A percentile compares a stretch with the other conserved stretches of the same genome.
These are phyloP conservation scores for Fusarium neocosmosporiellum DNA, from an alignment of 2,329 filamentous ascomycete genomes.

Conservation along the genomic window DNA sequence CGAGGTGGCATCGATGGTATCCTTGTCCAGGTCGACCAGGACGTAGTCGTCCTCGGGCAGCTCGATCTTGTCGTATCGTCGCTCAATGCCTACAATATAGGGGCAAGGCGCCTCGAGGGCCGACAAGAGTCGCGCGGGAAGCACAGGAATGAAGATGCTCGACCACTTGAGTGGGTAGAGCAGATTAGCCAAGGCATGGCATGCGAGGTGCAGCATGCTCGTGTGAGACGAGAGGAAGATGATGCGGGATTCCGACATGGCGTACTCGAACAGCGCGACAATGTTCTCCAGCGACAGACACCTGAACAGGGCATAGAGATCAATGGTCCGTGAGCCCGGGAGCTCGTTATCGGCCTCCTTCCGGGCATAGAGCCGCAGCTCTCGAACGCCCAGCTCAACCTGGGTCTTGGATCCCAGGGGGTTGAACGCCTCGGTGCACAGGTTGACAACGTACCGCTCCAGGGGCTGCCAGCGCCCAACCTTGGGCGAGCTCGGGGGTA, in stretches of 20 bases:
- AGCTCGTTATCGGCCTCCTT: conserved; percentile 95
- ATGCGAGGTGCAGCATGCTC: conserved; percentile 94
- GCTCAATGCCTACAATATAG: conserved; percentile 96
- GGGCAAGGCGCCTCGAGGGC: conserved; percentile 95
- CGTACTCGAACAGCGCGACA: conserved; percentile 91
- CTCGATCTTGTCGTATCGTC: conserved; percentile 86
- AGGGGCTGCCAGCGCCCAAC: conserved; percentile 96
- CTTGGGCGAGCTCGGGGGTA: conserved; percentile 88
- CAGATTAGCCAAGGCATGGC: conserved; percentile 84
- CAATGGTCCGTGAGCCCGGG: conserved; percentile 88
- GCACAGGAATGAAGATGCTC: conserved; percentile 91
- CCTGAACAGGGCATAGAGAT: conserved; percentile 92
- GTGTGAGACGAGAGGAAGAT: conserved; percentile 96
- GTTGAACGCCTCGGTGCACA: conserved; percentile 94
- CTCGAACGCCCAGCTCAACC: conserved; percentile 89
- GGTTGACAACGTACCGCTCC: conserved; percentile 95
- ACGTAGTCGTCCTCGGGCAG: conserved; percentile 97
- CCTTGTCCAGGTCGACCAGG: conserved; percentile 90
- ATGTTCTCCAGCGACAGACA: conserved; percentile 92
- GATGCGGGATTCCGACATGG: conserved; percentile 91
- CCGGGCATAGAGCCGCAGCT: conserved; percentile 89
- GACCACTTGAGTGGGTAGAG: conserved; percentile 94
- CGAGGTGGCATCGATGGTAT: conserved; percentile 86
- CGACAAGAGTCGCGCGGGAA: conserved; percentile 88
- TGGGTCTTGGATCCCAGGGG: conserved; percentile 95